Evolutionary conservation across 441 rosid species (phyloP), one percentile per base, ranked within the genome.

Genomic region (Adansonia rubrostipa): DNA sequence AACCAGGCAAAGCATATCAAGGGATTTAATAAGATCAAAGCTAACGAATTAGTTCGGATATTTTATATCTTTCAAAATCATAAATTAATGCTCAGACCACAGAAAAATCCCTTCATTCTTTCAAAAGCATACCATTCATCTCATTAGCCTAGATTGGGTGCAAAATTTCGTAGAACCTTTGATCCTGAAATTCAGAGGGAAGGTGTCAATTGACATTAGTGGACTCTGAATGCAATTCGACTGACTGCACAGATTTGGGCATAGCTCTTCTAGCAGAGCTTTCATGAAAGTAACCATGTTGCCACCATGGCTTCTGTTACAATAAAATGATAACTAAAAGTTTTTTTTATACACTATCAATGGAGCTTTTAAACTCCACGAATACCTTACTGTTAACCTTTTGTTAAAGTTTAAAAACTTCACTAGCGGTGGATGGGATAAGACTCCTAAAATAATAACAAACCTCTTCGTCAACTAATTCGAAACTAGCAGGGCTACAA

Each of bases 371-470:
- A 53, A 14, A 14, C 17, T 53, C 5, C 57, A 15, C 19, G 14
- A 53, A 63, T 63, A 63, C 45, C 68, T 19, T 33, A 63, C 45
- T 63, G 68, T 63, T 63, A 63, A 63, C n/a, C 67, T 33, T 28
- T 28, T 62, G 17, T 9, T 33, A 33, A 19, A 63, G 42, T 63
- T 63, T 63, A 63, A 7, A 40, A 40, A 40, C 44, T 40, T 40
- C 44, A 40, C 44, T 4, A 5, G 44, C 6, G 6, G 44, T 40
- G 6, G 44, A 40, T 40, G 44, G 44, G 44, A 40, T 40, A 40
- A 40, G 5, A 4, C 6, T 40, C 44, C 44, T 40, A 40, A 40
- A 40, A 40, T 4, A 4, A 40, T 28, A 40, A 40, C 44, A 40
- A 40, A 40, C 44, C 44, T 40, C 44, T 40, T 40, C 5, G 44